Conservation (phyloP, 2,329 filamentous ascomycete genomes). For the Colletotrichum viniferum region DNA sequence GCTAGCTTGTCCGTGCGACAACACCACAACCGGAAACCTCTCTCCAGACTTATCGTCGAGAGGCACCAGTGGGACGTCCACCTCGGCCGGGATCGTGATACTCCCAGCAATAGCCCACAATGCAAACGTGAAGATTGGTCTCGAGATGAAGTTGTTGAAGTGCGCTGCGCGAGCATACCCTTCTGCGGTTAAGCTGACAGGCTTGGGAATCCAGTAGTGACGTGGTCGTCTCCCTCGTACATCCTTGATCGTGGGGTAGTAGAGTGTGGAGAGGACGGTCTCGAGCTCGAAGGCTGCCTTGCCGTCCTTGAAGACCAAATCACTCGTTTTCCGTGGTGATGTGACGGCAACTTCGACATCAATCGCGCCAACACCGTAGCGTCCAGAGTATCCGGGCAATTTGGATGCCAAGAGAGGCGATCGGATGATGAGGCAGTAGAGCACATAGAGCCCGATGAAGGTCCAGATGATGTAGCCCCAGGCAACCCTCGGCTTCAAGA, state of each 20-base stretch:
- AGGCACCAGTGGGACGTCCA: constrained; percentile 46
- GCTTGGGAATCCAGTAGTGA: constrained; percentile 51
- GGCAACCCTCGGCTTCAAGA: constrained; percentile 36
- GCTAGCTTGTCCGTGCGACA: constrained; percentile 57
- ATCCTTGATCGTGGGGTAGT: constrained; percentile 46
- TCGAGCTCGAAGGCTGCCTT: constrained; percentile 48
- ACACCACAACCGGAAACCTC: constrained; percentile 50
- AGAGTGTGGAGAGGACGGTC: constrained; percentile 54
- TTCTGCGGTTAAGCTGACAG: constrained; percentile 46
- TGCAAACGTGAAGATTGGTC: constrained; percentile 46
- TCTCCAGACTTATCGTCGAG: constrained; percentile 24
- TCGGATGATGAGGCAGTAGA: constrained; percentile 43
- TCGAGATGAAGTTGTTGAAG: constrained; percentile 45
- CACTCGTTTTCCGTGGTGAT: constrained; percentile 32
- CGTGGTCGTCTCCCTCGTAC: constrained; percentile 27
- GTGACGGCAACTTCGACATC: constrained; percentile 50
- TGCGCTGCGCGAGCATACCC: constrained; percentile 52
- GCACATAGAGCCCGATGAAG: constrained; percentile 34
- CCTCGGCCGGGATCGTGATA: constrained; percentile 51
- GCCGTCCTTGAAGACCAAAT: constrained; percentile 37
- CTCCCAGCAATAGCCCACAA: constrained; percentile 46
- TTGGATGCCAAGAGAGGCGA: constrained; percentile 47
- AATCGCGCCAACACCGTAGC: constrained; percentile 48
- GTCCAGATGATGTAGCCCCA: constrained; percentile 37
- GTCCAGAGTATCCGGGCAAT: constrained; percentile 48